phyloP scores from a whole-genome alignment of 495 filamentous ascomycete species.

The Chaetomium tenue region DNA sequence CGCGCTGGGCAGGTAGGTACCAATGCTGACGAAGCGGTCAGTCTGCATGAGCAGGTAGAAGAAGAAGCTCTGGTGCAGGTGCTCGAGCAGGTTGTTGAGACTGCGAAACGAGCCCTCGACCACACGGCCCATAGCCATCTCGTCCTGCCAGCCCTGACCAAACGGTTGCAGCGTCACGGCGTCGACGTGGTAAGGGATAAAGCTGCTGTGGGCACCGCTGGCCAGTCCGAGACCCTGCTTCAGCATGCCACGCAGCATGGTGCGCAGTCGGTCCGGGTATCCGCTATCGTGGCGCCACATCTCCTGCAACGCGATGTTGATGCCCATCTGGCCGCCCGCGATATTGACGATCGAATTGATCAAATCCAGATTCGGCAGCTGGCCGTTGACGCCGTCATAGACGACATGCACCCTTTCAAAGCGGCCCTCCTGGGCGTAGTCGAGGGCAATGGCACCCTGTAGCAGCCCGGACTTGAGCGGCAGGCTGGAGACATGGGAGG shows the following conservation, averaged over 20 bases:
- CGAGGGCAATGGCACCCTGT: slow-evolving; percentile 89
- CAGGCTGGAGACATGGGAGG: slow-evolving; percentile 65
- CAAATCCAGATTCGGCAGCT: slow-evolving; percentile 90
- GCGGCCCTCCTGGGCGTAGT: slow-evolving; percentile 79
- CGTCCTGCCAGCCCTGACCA: slow-evolving; percentile 92
- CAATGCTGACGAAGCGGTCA: slow-evolving; percentile 94
- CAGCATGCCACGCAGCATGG: slow-evolving; percentile 90
- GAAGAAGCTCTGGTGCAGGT: slow-evolving; percentile 98
- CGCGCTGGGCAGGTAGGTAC: slow-evolving; percentile 92
- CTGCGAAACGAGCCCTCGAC: slow-evolving; percentile 87
- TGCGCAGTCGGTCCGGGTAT: slow-evolving; percentile 79
- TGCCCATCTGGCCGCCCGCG: slow-evolving; percentile 88
- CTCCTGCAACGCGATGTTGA: slow-evolving; percentile 75
- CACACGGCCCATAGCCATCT: slow-evolving; percentile 88
- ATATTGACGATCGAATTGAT: slow-evolving; percentile 91
- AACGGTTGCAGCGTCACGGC: slow-evolving; percentile 88
- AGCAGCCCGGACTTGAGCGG: slow-evolving; percentile 89
- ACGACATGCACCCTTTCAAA: slow-evolving; percentile 87
- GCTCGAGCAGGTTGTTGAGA: slow-evolving; percentile 93
- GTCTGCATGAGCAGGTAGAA: slow-evolving; percentile 93
- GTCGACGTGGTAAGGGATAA: slow-evolving; percentile 98
- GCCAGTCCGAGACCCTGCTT: slow-evolving; percentile 86
- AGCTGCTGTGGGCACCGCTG: slow-evolving; percentile 88
- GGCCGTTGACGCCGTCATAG: slow-evolving; percentile 95
- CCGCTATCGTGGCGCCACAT: slow-evolving; percentile 81